Percentiles rank a stretch among this genome's conserved stretches.
Conservation (phyloP, 768 basidiomycete genomes). For the Lanmaoa rubissima region DNA sequence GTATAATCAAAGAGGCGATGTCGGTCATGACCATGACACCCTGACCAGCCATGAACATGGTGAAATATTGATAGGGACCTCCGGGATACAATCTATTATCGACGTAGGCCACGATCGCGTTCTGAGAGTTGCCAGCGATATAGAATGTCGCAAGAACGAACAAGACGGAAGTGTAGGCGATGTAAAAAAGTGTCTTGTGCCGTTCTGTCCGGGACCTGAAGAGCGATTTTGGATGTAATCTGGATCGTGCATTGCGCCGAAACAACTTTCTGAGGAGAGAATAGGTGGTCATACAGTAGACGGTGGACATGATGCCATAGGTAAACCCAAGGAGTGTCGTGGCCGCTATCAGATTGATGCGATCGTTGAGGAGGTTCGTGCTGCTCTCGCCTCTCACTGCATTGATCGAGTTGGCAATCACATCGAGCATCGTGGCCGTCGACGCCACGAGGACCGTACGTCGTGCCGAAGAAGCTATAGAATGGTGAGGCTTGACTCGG, state of each 20-base stretch:
- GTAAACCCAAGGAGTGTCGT: constrained; percentile 23
- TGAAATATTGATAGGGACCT: constrained; percentile 26
- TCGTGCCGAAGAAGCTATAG: constrained; percentile 3
- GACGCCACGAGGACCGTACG: constrained; percentile 5
- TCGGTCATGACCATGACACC: constrained; percentile 24
- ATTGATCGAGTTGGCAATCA: constrained; percentile 8
- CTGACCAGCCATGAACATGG: constrained; percentile 26
- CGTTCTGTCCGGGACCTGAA: background rate
- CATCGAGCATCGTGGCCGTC: constrained; percentile 6
- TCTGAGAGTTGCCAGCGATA: constrained; percentile 28
- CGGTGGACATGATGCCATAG: constrained; percentile 21
- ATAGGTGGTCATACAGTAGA: constrained; percentile 21
- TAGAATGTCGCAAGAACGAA: constrained; percentile 30
- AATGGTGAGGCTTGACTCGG: constrained; percentile 4
- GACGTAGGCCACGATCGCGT: constrained; percentile 29
- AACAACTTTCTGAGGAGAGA: constrained; percentile 21
- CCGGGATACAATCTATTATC: constrained; percentile 28
- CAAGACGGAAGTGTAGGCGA: constrained; percentile 26
- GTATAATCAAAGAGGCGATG: constrained; percentile 21
- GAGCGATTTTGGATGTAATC: constrained; percentile 6
- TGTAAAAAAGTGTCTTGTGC: constrained; percentile 27
- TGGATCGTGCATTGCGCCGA: constrained; percentile 4
- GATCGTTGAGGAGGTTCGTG: constrained; percentile 17
- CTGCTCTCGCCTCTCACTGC: constrained; percentile 2
- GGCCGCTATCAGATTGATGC: constrained; percentile 24